Evolutionary conservation across 768 basidiomycete genomes (phyloP).

Genomic region (Amanita molliuscula): DNA sequence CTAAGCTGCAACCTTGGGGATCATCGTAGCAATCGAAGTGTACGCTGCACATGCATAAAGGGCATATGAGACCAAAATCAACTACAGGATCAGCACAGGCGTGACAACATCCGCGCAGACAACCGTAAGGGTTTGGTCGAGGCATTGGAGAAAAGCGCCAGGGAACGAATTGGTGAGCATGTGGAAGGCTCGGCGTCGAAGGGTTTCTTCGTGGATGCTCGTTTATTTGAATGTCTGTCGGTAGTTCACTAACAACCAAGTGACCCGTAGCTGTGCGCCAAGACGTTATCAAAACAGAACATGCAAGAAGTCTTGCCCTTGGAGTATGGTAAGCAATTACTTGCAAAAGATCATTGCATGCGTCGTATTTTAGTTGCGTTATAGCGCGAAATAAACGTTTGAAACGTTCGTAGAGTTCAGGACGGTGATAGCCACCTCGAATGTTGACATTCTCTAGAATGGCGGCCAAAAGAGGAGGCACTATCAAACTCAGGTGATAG

Average conservation of each 20-base stretch:
- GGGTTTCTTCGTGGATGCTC: background rate
- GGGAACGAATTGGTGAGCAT: conserved; percentile 56
- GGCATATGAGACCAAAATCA: conserved; percentile 67
- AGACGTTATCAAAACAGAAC: conserved; percentile 43
- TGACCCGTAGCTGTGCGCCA: conserved; percentile 71
- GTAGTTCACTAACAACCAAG: conserved; percentile 42
- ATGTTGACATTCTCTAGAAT: conserved; percentile 49
- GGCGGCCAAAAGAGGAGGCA: conserved; percentile 52
- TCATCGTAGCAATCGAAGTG: conserved; percentile 78
- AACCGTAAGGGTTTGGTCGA: conserved; percentile 13
- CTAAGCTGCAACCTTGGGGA: conserved; percentile 48
- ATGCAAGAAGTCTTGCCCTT: conserved; percentile 42
- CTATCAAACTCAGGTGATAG: conserved; percentile 52
- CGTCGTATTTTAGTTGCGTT: conserved; percentile 41
- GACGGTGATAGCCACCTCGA: background rate
- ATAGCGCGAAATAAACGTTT: background rate
- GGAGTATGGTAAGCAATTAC: conserved; percentile 58
- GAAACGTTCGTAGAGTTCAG: background rate
- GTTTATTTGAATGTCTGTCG: conserved; percentile 18
- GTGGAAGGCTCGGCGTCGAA: conserved; percentile 17
- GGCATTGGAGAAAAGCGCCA: conserved; percentile 40
- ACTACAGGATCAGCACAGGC: conserved; percentile 42
- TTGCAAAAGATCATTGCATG: conserved; percentile 62
- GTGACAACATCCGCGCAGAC: conserved; percentile 36
- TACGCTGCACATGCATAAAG: conserved; percentile 56